Evolutionary conservation across 176 grass and related monocot genomes (phyloP).

Genomic region (Saccharum officinarum): DNA sequence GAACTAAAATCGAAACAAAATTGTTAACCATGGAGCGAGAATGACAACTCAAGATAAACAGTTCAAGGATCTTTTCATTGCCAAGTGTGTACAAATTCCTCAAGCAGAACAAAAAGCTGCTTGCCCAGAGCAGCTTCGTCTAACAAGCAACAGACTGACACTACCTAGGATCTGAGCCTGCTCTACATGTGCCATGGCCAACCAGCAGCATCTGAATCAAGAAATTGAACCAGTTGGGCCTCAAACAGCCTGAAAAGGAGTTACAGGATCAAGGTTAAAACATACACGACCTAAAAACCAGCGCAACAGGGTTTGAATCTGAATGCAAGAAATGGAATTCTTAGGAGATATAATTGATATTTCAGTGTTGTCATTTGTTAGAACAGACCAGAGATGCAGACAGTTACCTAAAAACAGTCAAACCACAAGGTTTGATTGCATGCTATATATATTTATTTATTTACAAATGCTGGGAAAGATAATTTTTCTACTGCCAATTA

Average conservation of each 20-base stretch:
- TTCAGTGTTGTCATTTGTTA: neutral
- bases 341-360: neutral
- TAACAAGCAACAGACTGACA: neutral
- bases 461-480: neutral
- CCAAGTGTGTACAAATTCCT: conserved; percentile 11
- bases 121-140: neutral
- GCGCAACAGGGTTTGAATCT: neutral
- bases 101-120: neutral
- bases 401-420: neutral
- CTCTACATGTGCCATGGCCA: neutral
- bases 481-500: neutral
- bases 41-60: neutral
- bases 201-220: neutral
- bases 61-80: neutral
- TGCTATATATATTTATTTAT: no score
- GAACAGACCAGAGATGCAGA: neutral
- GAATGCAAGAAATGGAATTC: neutral
- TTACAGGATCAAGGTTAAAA: neutral
- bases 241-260: neutral
- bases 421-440: no score
- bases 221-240: neutral
- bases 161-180: neutral
- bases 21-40: neutral
- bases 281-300: neutral
- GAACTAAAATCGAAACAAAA: neutral